A percentile compares a stretch with the other conserved stretches of the same genome.
Conservation (phyloP, 495 filamentous ascomycete genomes). For the Cryomyces antarcticus region DNA sequence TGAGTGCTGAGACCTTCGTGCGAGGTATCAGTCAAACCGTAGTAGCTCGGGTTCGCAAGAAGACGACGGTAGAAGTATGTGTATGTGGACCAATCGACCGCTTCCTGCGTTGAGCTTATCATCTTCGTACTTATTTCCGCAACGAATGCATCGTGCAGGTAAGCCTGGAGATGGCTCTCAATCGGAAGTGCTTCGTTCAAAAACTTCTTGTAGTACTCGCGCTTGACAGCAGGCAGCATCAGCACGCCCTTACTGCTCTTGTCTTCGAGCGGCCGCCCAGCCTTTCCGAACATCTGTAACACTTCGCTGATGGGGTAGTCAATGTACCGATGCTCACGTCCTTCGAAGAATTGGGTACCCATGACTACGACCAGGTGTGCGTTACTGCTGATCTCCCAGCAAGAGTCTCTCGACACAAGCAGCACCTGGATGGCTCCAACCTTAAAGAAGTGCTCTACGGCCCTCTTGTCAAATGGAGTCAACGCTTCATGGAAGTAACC, state of each 20-base stretch:
- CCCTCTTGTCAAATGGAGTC: constrained; percentile 69
- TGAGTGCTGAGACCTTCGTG: constrained; percentile 88
- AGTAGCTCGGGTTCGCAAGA: constrained; percentile 93
- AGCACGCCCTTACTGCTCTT: constrained; percentile 73
- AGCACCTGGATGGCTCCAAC: constrained; percentile 87
- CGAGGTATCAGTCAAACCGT: constrained; percentile 70
- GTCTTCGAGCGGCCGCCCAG: constrained; percentile 56
- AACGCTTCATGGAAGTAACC: constrained; percentile 95
- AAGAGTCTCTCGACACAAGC: constrained; percentile 81
- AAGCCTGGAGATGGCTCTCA: constrained; percentile 80
- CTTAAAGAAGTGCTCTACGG: constrained; percentile 76
- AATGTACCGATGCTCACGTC: constrained; percentile 89
- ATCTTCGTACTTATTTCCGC: constrained; percentile 89
- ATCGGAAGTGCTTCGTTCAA: constrained; percentile 89
- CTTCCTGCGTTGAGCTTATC: constrained; percentile 87
- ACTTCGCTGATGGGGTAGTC: constrained; percentile 92
- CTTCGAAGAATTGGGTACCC: constrained; percentile 98
- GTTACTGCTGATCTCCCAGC: constrained; percentile 81
- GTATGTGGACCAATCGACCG: constrained; percentile 94
- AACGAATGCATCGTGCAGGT: constrained; percentile 88
- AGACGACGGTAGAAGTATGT: constrained; percentile 97
- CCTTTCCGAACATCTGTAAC: constrained; percentile 99
- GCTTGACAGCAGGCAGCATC: constrained; percentile 84
- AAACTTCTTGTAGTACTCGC: constrained; percentile 98
- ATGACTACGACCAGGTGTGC: constrained; percentile 88